Percentiles rank a stretch among this genome's conserved stretches.
phyloP scores from a whole-genome alignment of 1,284 basidiomycete species.

The Cryptococcus hybrid region DNA sequence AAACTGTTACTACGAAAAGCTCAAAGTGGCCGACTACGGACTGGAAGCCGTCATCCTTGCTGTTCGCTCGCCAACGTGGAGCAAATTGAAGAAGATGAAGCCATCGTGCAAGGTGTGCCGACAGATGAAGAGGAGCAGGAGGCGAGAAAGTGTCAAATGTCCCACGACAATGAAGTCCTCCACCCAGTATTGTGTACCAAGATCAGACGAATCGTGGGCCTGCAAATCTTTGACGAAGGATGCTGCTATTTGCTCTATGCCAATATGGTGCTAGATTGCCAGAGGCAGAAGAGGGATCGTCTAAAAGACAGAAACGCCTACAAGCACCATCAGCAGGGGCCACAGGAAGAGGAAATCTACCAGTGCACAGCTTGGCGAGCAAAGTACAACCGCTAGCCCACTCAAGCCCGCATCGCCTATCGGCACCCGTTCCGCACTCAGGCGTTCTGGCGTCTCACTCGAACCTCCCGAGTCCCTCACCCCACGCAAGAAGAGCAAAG shows the following conservation, averaged over 20 bases:
- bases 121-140: conserved; percentile 17
- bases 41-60: conserved; percentile 29
- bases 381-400: conserved; percentile 7
- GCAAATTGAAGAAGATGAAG: conserved; percentile 19
- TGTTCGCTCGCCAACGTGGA: conserved; percentile 26
- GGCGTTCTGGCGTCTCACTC: too few relatives aligned
- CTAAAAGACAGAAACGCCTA: conserved; percentile 1
- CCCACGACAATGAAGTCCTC: conserved; percentile 12
- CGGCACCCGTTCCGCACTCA: too few relatives aligned
- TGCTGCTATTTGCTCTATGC: conserved; percentile 32
- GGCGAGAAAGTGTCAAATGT: conserved; percentile 14
- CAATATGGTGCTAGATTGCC: neutral
- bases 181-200: conserved; percentile 4
- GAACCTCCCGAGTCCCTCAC: neutral
- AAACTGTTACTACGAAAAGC: conserved; percentile 36
- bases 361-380: neutral
- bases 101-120: conserved; percentile 20
- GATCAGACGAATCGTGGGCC: conserved; percentile 5
- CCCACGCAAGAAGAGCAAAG: neutral
- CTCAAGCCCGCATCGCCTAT: neutral
- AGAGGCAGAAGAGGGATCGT: neutral
- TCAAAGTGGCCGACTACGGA: conserved; percentile 22
- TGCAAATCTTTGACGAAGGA: conserved; percentile 10
- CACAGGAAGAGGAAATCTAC: conserved; percentile 10
- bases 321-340: neutral